A percentile compares a stretch with the other conserved stretches of the same genome.
phyloP scores from a whole-genome alignment of 129 eudicot species.

The Arctium lappa region DNA sequence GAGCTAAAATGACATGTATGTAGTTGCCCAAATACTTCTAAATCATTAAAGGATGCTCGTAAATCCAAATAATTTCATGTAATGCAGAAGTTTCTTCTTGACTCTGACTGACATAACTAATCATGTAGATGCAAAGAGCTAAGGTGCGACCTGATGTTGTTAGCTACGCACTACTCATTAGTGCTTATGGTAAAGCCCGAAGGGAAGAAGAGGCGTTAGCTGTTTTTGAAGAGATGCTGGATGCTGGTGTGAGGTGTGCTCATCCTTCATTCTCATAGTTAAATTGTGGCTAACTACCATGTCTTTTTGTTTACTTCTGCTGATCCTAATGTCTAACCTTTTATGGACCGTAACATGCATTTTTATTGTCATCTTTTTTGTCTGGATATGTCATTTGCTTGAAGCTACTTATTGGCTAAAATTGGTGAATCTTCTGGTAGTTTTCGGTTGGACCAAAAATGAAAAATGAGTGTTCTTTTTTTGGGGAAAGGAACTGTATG shows the following conservation, averaged over 20 bases:
- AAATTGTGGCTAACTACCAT: not conserved
- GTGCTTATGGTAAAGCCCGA: constrained; percentile 95
- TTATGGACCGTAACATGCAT: not conserved
- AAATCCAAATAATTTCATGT: not conserved
- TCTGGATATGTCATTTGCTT: not conserved
- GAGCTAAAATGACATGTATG: not conserved
- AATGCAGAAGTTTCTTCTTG: not conserved
- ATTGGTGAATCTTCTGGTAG: not conserved
- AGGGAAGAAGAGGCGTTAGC: constrained; percentile 97
- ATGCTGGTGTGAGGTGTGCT: constrained; percentile 96
- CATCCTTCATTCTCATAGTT: not conserved
- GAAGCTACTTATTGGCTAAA: not conserved
- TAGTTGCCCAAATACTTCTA: not conserved
- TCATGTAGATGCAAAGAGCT: constrained; percentile 85
- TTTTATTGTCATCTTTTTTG: not conserved
- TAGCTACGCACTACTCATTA: constrained; percentile 84
- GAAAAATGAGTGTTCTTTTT: too few relatives aligned
- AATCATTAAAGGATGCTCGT: not conserved
- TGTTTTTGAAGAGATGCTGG: constrained; percentile 98
- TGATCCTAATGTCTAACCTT: constrained; percentile 3
- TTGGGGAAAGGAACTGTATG: too few relatives aligned
- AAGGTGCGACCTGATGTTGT: constrained; percentile 87
- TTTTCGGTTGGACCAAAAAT: not conserved
- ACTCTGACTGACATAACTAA: not conserved
- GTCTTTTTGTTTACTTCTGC: not conserved